A percentile compares a stretch with the other conserved stretches of the same genome.
Conservation (phyloP, 805 yeast genomes). For the Candida chauliodis region DNA sequence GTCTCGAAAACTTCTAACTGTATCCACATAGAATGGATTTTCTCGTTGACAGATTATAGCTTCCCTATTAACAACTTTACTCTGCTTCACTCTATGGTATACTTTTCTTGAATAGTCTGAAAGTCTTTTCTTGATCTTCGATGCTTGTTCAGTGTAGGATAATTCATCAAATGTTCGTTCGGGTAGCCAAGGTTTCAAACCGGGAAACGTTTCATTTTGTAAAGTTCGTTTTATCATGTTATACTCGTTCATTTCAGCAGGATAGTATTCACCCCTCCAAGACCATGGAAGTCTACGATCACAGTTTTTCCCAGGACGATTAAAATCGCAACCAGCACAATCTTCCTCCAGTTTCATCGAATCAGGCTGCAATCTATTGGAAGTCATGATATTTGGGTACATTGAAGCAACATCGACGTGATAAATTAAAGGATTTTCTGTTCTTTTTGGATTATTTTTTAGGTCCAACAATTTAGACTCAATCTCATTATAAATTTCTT, state of each 20-base stretch:
- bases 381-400: constrained; percentile 99
- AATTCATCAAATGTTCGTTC: constrained; percentile 71
- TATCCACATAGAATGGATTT: constrained; percentile 93
- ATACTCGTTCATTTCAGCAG: constrained; percentile 89
- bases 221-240: constrained; percentile 82
- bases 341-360: constrained; percentile 93
- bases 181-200: constrained; percentile 52
- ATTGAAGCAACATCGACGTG: constrained; percentile 99
- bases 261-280: constrained; percentile 96
- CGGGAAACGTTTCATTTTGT: constrained; percentile 73
- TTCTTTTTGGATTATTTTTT: constrained; percentile 57
- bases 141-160: constrained; percentile 72
- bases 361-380: constrained; percentile 96
- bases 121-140: constrained; percentile 68
- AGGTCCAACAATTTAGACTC: constrained; percentile 53
- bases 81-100: constrained; percentile 74
- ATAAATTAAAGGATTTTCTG: constrained; percentile 82
- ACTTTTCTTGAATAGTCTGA: constrained; percentile 83
- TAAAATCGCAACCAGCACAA: constrained; percentile 97
- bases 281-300: constrained; percentile 93
- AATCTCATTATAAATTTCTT: constrained; percentile 66
- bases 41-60: constrained; percentile 96
- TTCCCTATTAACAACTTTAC: constrained; percentile 83
- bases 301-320: constrained; percentile 90
- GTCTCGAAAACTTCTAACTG: constrained; percentile 92